Evolutionary conservation across 2,329 filamentous ascomycete species (phyloP).

Genomic region (Lachnellula arida): DNA sequence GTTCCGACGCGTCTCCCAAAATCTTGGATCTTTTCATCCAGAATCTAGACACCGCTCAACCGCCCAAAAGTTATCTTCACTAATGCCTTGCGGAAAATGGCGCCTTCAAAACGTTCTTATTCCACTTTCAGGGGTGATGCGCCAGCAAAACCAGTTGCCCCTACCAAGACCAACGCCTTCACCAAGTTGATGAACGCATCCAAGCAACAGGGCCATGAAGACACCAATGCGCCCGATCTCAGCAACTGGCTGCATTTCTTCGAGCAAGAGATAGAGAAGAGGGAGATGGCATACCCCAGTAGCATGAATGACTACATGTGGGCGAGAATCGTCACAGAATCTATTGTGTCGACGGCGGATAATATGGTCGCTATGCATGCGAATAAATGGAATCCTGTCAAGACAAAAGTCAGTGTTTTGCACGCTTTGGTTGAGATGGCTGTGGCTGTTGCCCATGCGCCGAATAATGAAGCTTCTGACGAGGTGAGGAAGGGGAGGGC

Average conservation of each 20-base stretch:
- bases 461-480: neutral
- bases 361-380: neutral
- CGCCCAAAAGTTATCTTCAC: neutral
- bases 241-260: neutral
- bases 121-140: neutral
- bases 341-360: neutral
- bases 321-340: neutral
- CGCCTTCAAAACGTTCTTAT: conserved; percentile 3
- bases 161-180: conserved; percentile 6
- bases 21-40: neutral
- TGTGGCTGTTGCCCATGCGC: conserved; percentile 7
- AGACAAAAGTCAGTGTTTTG: conserved; percentile 11
- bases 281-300: neutral
- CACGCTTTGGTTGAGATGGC: conserved; percentile 12
- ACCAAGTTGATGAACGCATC: conserved; percentile 10
- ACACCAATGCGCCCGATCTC: neutral
- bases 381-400: neutral
- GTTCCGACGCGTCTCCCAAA: neutral
- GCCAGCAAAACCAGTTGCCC: neutral
- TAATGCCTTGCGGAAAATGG: neutral
- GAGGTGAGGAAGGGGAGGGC: neutral
- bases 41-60: neutral
- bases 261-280: neutral
- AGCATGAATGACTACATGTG: neutral
- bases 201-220: conserved; percentile 1